These are phyloP conservation scores for Diutina rugosa DNA, from an alignment of 1,139 yeast species.

Conservation along the genomic window DNA sequence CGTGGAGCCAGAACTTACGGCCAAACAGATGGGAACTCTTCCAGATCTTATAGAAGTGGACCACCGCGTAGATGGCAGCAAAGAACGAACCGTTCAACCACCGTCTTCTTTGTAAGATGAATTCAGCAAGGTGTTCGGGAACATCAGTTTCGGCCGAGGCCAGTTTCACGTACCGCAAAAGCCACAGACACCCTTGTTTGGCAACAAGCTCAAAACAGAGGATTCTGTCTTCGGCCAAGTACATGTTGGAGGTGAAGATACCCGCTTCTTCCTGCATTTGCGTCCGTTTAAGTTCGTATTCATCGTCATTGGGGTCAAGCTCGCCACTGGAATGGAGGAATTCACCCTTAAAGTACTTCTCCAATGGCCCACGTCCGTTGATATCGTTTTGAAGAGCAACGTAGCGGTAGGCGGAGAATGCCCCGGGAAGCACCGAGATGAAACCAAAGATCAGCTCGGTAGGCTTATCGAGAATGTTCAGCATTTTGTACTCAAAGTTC, in stretches of 20 bases:
- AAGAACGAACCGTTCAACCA: conserved; percentile 82
- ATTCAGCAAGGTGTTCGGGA: conserved; percentile 60
- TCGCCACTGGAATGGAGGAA: conserved; percentile 37
- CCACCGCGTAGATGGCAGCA: conserved; percentile 66
- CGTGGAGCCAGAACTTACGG: conserved; percentile 49
- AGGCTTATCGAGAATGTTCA: conserved; percentile 74
- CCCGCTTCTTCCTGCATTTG: conserved; percentile 37
- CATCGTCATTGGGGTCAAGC: conserved; percentile 26
- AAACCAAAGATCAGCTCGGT: conserved; percentile 76
- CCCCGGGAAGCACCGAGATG: conserved; percentile 75
- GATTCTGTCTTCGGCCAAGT: conserved; percentile 75
- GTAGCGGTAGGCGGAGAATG: conserved; percentile 74
- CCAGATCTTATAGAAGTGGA: conserved; percentile 65
- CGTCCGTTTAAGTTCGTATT: conserved; percentile 26
- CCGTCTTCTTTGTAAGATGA: conserved; percentile 67
- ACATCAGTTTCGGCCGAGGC: conserved; percentile 81
- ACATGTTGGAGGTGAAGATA: conserved; percentile 72
- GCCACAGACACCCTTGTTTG: conserved; percentile 45
- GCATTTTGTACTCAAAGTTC: conserved; percentile 73
- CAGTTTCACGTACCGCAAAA: conserved; percentile 57
- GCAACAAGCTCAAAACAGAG: conserved; percentile 75
- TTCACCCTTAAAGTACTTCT: conserved; percentile 72
- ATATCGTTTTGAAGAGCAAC: conserved; percentile 53
- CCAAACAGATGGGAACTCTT: conserved; percentile 48
- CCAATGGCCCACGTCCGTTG: conserved; percentile 59